Conservation (phyloP, 192 early-diverging fungal genomes). For the Entophlyctis luteolus region DNA sequence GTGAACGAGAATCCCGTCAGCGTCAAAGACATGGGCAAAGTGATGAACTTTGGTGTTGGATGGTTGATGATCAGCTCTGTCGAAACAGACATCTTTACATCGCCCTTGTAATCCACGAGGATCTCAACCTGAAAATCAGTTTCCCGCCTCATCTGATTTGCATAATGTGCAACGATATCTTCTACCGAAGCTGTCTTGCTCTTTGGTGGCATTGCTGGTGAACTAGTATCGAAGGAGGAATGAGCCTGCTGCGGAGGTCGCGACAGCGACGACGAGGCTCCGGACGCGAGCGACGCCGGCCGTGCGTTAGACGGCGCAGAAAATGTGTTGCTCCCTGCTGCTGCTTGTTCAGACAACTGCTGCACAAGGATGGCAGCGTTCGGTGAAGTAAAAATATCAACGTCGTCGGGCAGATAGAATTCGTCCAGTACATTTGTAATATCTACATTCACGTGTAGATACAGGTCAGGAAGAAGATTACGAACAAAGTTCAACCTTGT, state of each 20-base stretch:
- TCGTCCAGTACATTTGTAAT: conserved; percentile 42
- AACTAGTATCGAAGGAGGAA: neutral
- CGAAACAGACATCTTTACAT: conserved; percentile 47
- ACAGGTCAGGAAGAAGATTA: neutral
- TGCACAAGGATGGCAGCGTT: neutral
- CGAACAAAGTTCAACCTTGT: conserved; percentile 16
- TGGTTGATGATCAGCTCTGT: conserved; percentile 62
- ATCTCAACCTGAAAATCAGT: conserved; percentile 56
- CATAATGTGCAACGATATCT: conserved; percentile 35
- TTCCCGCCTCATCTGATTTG: conserved; percentile 30
- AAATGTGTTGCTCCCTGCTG: neutral
- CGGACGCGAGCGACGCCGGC: neutral
- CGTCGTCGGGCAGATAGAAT: conserved; percentile 48
- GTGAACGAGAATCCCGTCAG: conserved; percentile 53
- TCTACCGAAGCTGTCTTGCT: conserved; percentile 19
- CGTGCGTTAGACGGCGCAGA: neutral
- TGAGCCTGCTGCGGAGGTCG: neutral
- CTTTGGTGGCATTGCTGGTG: conserved; percentile 4
- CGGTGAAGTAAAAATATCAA: conserved; percentile 38
- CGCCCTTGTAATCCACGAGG: conserved; percentile 48
- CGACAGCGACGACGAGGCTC: neutral
- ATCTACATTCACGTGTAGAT: conserved; percentile 6
- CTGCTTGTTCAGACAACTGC: neutral
- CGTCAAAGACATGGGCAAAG: conserved; percentile 51
- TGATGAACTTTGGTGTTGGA: conserved; percentile 58